Percentiles rank a stretch among this genome's conserved stretches.
Evolutionary conservation across 2,329 filamentous ascomycete species (phyloP).

Genomic region (Clarireedia sp.): DNA sequence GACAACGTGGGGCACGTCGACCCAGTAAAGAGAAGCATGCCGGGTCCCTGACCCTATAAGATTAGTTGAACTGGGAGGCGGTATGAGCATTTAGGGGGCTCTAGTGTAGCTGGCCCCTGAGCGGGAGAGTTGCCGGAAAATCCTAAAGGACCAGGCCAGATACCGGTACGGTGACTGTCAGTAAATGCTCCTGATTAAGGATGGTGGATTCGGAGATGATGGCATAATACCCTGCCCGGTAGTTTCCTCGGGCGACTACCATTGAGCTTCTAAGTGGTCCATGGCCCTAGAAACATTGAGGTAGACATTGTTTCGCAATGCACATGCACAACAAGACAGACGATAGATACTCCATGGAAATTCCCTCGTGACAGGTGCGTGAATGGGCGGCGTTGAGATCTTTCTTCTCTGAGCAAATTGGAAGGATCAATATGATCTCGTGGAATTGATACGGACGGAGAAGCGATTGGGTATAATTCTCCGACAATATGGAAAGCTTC

Average conservation of each 20-base stretch:
- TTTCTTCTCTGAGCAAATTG: neutral
- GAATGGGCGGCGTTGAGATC: neutral
- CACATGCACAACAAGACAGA: neutral
- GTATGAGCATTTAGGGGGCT: neutral
- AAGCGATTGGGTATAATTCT: no score
- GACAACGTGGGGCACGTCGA: conserved; percentile 3
- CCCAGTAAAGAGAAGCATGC: neutral
- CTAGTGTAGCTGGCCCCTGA: conserved; percentile 4
- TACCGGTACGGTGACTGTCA: neutral
- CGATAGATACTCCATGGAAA: neutral
- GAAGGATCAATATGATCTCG: neutral
- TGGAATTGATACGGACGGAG: no score
- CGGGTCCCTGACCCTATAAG: neutral
- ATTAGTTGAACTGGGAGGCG: neutral
- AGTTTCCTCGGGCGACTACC: neutral
- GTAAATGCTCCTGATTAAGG: no score
- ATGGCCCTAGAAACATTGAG: neutral
- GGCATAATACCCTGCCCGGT: conserved; percentile 1
- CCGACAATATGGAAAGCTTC: no score
- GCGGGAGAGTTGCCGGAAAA: conserved; percentile 12
- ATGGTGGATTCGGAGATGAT: neutral
- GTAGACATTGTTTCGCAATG: no score
- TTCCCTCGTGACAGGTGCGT: neutral
- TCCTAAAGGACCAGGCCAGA: neutral
- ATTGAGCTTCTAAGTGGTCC: neutral